Conservation (phyloP, 805 yeast species). For the Teunomyces tritomae region DNA sequence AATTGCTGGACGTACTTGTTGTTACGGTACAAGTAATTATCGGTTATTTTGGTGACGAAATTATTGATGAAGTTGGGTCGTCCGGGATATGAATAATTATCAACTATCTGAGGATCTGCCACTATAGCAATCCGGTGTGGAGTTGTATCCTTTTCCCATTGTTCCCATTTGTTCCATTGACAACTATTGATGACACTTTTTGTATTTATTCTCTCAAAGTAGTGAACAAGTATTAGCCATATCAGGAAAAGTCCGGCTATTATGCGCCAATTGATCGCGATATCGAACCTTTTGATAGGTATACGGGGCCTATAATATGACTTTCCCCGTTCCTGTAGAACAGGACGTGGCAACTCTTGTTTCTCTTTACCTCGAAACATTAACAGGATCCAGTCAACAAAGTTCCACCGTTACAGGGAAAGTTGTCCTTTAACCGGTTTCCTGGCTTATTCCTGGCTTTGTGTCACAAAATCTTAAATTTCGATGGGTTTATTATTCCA, state of each 20-base stretch:
- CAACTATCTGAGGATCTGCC: slow-evolving; percentile 96
- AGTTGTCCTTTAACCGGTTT: not conserved
- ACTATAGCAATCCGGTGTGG: slow-evolving; percentile 56
- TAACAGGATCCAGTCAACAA: not conserved
- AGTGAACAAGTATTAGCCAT: slow-evolving; percentile 30
- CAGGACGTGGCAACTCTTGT: slow-evolving; percentile 1
- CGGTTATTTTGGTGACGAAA: slow-evolving; percentile 63
- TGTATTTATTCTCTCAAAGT: slow-evolving; percentile 31
- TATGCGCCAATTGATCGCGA: not conserved
- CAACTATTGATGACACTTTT: slow-evolving; percentile 23
- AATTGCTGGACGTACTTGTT: slow-evolving; percentile 55
- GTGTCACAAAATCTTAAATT: not conserved
- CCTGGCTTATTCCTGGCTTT: not conserved
- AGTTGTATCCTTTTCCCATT: slow-evolving; percentile 34
- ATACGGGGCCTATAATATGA: not conserved
- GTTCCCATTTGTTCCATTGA: slow-evolving; percentile 70
- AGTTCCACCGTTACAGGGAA: not conserved
- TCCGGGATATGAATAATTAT: slow-evolving; percentile 80
- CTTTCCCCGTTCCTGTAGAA: not conserved
- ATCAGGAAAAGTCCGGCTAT: slow-evolving; percentile 6
- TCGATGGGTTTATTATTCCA: not conserved
- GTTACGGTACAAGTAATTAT: slow-evolving; percentile 77
- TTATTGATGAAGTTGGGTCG: slow-evolving; percentile 50
- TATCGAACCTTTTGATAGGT: not conserved
- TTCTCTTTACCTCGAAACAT: slow-evolving; percentile 2